phyloP scores from a whole-genome alignment of 1,139 yeast species.

The Blastobotrys serpentis region DNA sequence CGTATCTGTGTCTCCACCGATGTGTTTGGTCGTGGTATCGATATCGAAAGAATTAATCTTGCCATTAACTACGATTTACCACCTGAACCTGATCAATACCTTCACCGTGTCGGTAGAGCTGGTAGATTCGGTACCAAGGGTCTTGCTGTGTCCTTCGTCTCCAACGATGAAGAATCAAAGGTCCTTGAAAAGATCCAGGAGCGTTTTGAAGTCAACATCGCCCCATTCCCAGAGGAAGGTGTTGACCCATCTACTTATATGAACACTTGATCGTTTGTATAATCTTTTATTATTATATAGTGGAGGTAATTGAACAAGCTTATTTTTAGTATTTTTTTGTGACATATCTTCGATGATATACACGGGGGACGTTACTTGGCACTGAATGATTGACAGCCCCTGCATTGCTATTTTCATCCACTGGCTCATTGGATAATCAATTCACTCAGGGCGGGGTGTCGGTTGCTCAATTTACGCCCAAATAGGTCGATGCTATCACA shows the following conservation, averaged over 20 bases:
- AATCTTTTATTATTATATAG: slow-evolving; percentile 1
- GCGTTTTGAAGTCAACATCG: slow-evolving; percentile 92
- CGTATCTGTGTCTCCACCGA: slow-evolving; percentile 98
- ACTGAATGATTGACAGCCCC: too few species aligned
- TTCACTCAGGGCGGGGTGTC: too few species aligned
- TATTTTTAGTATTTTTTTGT: too few species aligned
- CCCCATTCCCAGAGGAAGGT: slow-evolving; percentile 97
- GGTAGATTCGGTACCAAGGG: slow-evolving; percentile 99
- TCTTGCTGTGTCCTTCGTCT: slow-evolving; percentile 87
- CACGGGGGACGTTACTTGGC: too few species aligned
- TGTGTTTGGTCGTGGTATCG: slow-evolving; percentile 99
- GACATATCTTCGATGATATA: neutral
- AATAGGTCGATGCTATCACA: too few species aligned
- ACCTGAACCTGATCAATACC: slow-evolving; percentile 92
- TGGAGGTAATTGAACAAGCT: slow-evolving; percentile 6
- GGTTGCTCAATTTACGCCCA: too few species aligned
- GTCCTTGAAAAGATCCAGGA: slow-evolving; percentile 92
- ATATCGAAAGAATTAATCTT: slow-evolving; percentile 95
- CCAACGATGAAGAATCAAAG: slow-evolving; percentile 83
- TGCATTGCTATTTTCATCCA: too few species aligned
- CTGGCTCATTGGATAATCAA: too few species aligned
- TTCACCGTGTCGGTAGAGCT: slow-evolving; percentile 99
- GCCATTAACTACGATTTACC: slow-evolving; percentile 92
- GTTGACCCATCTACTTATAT: slow-evolving; percentile 96
- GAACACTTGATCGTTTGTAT: slow-evolving; percentile 56